Base-by-base conservation (phyloP, 805 yeast species). In the Komagataella pseudopastoris region DNA sequence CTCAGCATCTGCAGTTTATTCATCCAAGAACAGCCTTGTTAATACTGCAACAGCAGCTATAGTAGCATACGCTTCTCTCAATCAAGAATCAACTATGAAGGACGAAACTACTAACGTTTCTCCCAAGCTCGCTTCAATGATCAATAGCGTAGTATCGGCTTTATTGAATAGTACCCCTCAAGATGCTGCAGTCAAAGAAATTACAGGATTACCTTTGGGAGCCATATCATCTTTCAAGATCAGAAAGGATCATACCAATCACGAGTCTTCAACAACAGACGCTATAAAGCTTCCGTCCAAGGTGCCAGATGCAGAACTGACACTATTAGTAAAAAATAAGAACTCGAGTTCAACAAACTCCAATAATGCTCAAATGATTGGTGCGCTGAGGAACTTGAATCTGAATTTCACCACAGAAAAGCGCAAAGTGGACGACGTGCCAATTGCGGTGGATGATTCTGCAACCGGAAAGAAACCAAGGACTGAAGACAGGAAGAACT, bases 21-120 rank as follows among this genome's bases (percentile, higher is more conserved):
- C 51, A 6, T 46, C 56, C 16, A 56, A 44, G 39, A 51, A 53
- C 23, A 48, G 57, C 7, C 44, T 68, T 23, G 54, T 63, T 8
- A 68, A 73, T 1, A 67, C 72, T 1, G 64, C 72, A 6, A 67
- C 70, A 1, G 61, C 75, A 4, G 63, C 66, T n/a, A 71, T 71
- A 1, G 66, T 71, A 6, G 57, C 68, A 2, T 69, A 65, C 51
- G 64, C 69, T 8, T 62, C 62, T 6, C 50, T 63, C 53, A 56
- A 60, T 56, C 52, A 59, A 54, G 39, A 30, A 10, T 14, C 39
- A 10, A 6, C 39, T 30, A 12, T 30, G 39, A 30, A 30, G 39
- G 47, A 56, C 56, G 49, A 55, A 55, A 23, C 56, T 52, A 46
- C 56, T 12, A 22, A 53, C 20, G 55, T 55, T 44, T 58, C 56